A percentile compares a stretch with the other conserved stretches of the same genome.
phyloP scores from a whole-genome alignment of 192 early-diverging fungal species.

The Phycomyces blakesleeanus region DNA sequence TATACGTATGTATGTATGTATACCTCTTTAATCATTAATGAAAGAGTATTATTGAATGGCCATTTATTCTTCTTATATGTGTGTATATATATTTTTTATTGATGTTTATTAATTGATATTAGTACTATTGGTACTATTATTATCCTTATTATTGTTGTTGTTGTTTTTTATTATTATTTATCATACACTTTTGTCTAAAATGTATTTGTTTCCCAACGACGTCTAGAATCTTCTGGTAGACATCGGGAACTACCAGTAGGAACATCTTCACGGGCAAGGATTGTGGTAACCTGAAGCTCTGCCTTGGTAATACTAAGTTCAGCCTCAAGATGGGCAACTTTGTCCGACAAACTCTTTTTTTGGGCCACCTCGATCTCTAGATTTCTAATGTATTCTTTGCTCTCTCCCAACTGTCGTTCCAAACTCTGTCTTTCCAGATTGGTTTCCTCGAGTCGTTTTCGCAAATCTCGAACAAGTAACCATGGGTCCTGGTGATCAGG shows the following conservation, averaged over 20 bases:
- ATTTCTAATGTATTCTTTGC: background rate
- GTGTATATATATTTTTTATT: background rate
- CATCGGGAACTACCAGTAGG: background rate
- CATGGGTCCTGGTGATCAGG: background rate
- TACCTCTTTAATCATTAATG: too few relatives aligned
- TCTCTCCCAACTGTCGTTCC: slow-evolving; percentile 22
- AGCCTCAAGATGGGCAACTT: slow-evolving; percentile 27
- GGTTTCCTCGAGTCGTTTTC: slow-evolving; percentile 1
- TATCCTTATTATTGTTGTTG: background rate
- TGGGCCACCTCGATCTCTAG: slow-evolving; percentile 7
- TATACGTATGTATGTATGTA: too few relatives aligned
- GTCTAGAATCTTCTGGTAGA: background rate
- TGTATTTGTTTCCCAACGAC: background rate
- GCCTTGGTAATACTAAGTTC: slow-evolving; percentile 43
- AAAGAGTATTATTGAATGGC: background rate
- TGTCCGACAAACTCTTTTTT: background rate
- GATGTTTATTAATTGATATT: background rate
- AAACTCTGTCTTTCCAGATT: slow-evolving; percentile 21
- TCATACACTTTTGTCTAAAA: background rate
- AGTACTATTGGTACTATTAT: background rate
- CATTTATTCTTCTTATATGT: background rate
- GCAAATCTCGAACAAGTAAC: background rate
- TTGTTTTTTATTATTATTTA: slow-evolving; percentile 3
- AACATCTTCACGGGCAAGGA: background rate
- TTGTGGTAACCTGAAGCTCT: slow-evolving; percentile 24